Evolutionary conservation across 2,329 filamentous ascomycete genomes (phyloP).

Genomic region (Arthrobotrys sinensis): DNA sequence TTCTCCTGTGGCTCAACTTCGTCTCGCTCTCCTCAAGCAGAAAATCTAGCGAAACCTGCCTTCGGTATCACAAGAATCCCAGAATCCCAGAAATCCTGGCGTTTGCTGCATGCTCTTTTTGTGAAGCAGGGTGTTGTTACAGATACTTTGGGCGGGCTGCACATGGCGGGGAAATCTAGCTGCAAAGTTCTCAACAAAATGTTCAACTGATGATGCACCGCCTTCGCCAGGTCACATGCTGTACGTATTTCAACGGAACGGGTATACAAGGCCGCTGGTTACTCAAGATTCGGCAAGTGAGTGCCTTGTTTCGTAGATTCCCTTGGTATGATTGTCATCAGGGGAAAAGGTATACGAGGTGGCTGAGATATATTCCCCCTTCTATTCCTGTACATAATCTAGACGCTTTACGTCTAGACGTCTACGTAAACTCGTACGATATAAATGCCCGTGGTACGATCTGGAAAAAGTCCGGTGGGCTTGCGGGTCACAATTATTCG

Average conservation of each 20-base stretch:
- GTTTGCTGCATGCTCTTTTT: conserved; percentile 19
- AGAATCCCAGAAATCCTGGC: conserved; percentile 45
- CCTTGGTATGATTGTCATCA: conserved; percentile 42
- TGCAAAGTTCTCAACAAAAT: conserved; percentile 51
- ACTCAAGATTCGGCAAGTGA: conserved; percentile 21
- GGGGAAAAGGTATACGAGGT: conserved; percentile 47
- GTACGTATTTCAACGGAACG: conserved; percentile 16
- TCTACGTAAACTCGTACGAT: conserved; percentile 49
- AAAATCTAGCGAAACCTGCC: conserved; percentile 33
- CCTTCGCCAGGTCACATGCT: conserved; percentile 50
- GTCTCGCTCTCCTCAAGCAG: conserved; percentile 25
- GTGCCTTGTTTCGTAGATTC: conserved; percentile 17
- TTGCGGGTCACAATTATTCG: conserved; percentile 35
- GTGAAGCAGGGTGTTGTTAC: conserved; percentile 51
- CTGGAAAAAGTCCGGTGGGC: conserved; percentile 18
- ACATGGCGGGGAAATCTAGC: conserved; percentile 49
- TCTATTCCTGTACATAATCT: conserved; percentile 37
- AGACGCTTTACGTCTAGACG: conserved; percentile 27
- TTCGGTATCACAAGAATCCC: conserved; percentile 47
- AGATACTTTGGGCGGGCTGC: conserved; percentile 32
- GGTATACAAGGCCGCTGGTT: conserved; percentile 4
- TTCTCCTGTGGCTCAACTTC: conserved; percentile 26
- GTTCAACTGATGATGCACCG: conserved; percentile 43
- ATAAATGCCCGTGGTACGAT: conserved; percentile 21
- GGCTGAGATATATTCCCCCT: conserved; percentile 46